Evolutionary conservation across 257 asterid species (phyloP), one percentile per base, ranked within the genome.

Genomic region (Ehretia macrophylla): DNA sequence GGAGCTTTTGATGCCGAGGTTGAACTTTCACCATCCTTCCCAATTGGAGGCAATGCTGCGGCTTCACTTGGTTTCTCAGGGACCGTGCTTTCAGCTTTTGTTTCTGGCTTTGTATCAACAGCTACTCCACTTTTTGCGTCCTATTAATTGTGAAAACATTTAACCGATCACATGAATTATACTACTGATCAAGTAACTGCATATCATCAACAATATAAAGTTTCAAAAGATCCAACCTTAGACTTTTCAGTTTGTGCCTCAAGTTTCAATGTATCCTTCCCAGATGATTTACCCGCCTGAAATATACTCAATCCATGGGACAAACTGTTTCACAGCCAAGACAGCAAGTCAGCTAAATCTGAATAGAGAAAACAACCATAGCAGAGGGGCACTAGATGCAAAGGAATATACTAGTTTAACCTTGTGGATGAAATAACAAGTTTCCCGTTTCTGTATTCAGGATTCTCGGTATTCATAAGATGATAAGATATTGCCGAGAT

Each of bases 401-500:
- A 14, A 19, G 58, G 18, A 57, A 35, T 19, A 44, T 22, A 13
- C 5, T 10, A 23, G 19, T 18, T 47, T 61, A 60, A 90, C 97
- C 97, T 90, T 32, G 68, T 38, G 1, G 97, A 78, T 71, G 97
- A 81, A 55, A 90, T 84, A 46, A 82, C 86, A 72, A 90, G 97
- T 68, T 85, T 90, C 68, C 95, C 97, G 60, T 83, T 85, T 79
- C 90, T 77, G 75, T 90, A 90, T 22, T 76, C 84, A 10, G 89
- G 90, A 58, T 82, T 86, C 44, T 71, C 77, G 23, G 81, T 79
- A 32, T 74, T 79, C 94, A 74, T 91, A 76, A 87, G 77, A 75
- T 91, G 98, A 67, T 85, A 75, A 0, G 95, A 85, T 59, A 91
- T 76, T 50, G 98, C 98, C 39, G 96, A 87, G 47, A 85, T 94